Evolutionary conservation across 2,329 filamentous ascomycete genomes (phyloP).

Genomic region (Aspergillus texensis): DNA sequence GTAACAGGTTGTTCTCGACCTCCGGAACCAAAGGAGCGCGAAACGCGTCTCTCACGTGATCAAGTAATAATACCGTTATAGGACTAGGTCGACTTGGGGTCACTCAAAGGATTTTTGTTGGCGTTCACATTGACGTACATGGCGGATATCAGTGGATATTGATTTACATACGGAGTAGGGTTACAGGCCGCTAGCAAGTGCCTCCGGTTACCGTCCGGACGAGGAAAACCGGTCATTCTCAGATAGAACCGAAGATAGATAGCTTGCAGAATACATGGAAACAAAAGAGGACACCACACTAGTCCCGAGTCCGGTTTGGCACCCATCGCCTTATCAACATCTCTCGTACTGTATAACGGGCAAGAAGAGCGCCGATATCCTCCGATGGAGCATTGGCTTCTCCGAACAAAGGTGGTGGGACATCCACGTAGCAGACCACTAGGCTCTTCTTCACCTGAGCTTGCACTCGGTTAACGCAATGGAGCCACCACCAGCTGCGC

Average conservation of each 20-base stretch:
- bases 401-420: conserved; percentile 67
- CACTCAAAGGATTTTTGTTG: background rate
- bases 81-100: conserved; percentile 13
- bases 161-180: conserved; percentile 11
- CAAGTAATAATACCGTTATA: conserved; percentile 29
- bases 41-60: conserved; percentile 36
- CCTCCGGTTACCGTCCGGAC: background rate
- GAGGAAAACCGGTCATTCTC: background rate
- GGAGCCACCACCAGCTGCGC: conserved; percentile 61
- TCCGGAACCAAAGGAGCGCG: conserved; percentile 27
- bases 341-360: conserved; percentile 75
- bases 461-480: conserved; percentile 86
- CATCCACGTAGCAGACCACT: conserved; percentile 86
- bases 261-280: conserved; percentile 1
- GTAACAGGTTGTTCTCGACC: background rate
- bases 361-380: conserved; percentile 67
- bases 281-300: conserved; percentile 14
- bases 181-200: conserved; percentile 12
- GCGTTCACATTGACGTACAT: background rate
- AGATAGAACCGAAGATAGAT: background rate
- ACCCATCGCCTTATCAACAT: conserved; percentile 82
- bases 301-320: conserved; percentile 74
- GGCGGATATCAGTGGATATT: background rate
- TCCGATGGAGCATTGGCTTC: conserved; percentile 37
- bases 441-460: conserved; percentile 88